Conservation (phyloP, 2,329 filamentous ascomycete species). For the Plenodomus biglobosus region DNA sequence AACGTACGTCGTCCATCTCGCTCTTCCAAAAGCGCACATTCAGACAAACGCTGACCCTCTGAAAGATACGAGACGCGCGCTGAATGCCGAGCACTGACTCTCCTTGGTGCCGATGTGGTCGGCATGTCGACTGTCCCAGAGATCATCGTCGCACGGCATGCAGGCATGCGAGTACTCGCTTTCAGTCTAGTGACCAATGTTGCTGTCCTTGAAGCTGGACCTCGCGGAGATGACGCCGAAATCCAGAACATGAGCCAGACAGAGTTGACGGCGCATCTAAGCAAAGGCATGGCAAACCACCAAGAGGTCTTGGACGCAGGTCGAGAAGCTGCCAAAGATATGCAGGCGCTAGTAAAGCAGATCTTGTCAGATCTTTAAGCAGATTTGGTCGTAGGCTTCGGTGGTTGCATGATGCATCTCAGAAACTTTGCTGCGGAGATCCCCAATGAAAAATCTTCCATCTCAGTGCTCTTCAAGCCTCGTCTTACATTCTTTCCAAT, state of each 20-base stretch:
- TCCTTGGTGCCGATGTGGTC: slow-evolving; percentile 66
- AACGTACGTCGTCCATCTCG: slow-evolving; percentile 47
- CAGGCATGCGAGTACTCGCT: slow-evolving; percentile 63
- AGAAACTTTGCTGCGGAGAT: too few relatives aligned
- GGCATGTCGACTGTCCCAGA: slow-evolving; percentile 72
- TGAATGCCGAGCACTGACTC: slow-evolving; percentile 63
- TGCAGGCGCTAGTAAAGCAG: slow-evolving; percentile 58
- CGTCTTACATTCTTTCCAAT: background rate
- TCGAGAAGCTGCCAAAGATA: slow-evolving; percentile 60
- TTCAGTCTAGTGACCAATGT: slow-evolving; percentile 69
- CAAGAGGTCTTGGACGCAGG: slow-evolving; percentile 66
- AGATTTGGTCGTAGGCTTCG: too few relatives aligned
- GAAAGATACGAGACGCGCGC: slow-evolving; percentile 64
- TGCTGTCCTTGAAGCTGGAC: slow-evolving; percentile 60
- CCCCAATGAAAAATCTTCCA: too few relatives aligned
- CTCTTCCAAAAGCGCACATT: slow-evolving; percentile 4
- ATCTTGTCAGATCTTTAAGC: slow-evolving; percentile 46
- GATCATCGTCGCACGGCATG: slow-evolving; percentile 66
- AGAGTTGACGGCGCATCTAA: slow-evolving; percentile 58
- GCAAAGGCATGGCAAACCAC: slow-evolving; percentile 64
- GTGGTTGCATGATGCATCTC: too few relatives aligned
- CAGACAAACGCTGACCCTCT: slow-evolving; percentile 9
- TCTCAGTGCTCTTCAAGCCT: too few relatives aligned
- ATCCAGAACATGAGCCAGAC: slow-evolving; percentile 54
- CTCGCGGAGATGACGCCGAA: slow-evolving; percentile 58